These are phyloP conservation scores for Umbelopsis ramanniana DNA, from an alignment of 192 early-diverging fungal genomes.

Conservation along the genomic window DNA sequence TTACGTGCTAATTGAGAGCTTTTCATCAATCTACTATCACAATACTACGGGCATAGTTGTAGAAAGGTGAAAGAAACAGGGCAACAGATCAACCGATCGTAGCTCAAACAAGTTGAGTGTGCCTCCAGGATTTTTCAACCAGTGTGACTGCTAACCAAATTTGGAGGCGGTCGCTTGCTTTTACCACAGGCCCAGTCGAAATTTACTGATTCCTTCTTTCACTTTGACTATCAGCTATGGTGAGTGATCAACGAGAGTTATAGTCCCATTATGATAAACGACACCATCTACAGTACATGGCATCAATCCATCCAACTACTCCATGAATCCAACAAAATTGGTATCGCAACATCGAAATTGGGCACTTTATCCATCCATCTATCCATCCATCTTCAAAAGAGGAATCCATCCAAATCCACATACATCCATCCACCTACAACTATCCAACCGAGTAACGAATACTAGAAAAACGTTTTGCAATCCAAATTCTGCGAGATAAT, in stretches of 20 bases:
- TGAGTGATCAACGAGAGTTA: background rate
- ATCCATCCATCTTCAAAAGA: background rate
- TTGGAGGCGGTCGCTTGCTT: background rate
- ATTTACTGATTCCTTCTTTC: constrained; percentile 14
- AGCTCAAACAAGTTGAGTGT: no score
- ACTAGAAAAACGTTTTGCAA: background rate
- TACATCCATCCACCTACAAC: background rate
- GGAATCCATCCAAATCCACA: background rate
- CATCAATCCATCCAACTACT: constrained; percentile 11
- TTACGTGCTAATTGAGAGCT: no score
- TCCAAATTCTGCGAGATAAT: background rate
- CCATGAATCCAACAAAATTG: background rate
- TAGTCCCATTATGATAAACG: background rate
- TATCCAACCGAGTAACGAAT: background rate
- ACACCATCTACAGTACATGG: background rate
- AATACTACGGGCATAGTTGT: no score
- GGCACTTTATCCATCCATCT: background rate
- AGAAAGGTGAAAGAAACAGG: no score
- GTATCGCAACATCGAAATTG: background rate
- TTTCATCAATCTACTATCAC: no score
- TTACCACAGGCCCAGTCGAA: background rate
- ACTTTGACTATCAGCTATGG: constrained; percentile 20
- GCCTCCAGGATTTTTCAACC: no score
- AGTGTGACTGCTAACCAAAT: constrained; percentile 17
- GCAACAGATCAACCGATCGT: no score